These are phyloP conservation scores for Kregervanrija pseudodelftensis DNA, from an alignment of 805 yeast species.

Conservation along the genomic window DNA sequence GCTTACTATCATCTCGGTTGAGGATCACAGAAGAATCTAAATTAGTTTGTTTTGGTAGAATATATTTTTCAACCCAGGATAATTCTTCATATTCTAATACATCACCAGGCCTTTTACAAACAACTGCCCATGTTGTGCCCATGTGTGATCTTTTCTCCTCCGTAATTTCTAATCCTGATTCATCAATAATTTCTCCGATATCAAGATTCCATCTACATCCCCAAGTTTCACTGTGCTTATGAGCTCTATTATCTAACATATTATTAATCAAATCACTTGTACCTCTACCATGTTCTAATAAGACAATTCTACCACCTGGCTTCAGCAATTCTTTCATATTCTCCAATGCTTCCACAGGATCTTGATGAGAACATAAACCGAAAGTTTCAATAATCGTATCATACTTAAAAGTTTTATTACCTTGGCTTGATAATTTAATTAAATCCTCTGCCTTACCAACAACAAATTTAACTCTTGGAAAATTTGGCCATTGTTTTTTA, in stretches of 20 bases:
- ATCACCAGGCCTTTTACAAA: conserved; percentile 71
- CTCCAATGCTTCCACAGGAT: conserved; percentile 75
- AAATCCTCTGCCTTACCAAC: conserved; percentile 87
- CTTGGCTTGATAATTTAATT: conserved; percentile 34
- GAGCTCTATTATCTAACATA: conserved; percentile 76
- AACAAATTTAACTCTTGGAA: conserved; percentile 72
- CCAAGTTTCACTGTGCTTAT: conserved; percentile 80
- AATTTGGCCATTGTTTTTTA: conserved; percentile 56
- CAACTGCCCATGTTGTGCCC: conserved; percentile 87
- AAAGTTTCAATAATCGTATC: conserved; percentile 93
- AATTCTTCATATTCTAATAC: conserved; percentile 39
- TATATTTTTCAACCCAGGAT: conserved; percentile 44
- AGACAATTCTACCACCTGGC: conserved; percentile 84
- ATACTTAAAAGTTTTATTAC: conserved; percentile 45
- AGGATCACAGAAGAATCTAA: conserved; percentile 22
- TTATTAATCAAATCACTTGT: conserved; percentile 70
- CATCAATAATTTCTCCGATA: conserved; percentile 78
- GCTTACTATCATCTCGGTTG: conserved; percentile 6
- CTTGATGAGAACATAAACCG: conserved; percentile 93
- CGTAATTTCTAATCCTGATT: conserved; percentile 77
- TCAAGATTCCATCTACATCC: conserved; percentile 98
- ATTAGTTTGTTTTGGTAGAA: conserved; percentile 27
- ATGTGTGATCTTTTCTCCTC: conserved; percentile 76
- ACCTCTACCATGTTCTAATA: conserved; percentile 92
- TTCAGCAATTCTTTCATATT: conserved; percentile 68